phyloP scores from a whole-genome alignment of 306 rosid species.

The Vigna mungo region DNA sequence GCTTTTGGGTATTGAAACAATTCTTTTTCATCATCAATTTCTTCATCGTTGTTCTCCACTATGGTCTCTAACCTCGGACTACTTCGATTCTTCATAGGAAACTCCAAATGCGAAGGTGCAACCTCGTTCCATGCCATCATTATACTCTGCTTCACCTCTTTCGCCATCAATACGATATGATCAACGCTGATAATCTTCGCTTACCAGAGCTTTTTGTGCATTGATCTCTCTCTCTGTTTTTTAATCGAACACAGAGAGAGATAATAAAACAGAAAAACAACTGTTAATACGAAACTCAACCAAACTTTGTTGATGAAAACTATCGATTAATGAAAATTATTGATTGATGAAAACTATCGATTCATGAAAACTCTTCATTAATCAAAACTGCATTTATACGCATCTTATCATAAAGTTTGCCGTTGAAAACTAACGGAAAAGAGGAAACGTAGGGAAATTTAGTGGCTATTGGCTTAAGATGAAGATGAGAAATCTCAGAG shows the following conservation, averaged over 20 bases:
- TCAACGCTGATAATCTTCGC: background rate
- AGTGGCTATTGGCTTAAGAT: too few relatives aligned
- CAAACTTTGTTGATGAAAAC: too few relatives aligned
- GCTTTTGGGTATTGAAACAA: background rate
- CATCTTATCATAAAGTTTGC: background rate
- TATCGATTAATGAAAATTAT: too few relatives aligned
- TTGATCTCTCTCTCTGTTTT: slow-evolving; percentile 40
- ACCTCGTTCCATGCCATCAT: slow-evolving; percentile 65
- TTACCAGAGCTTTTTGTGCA: slow-evolving; percentile 17
- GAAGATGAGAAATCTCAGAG: too few relatives aligned
- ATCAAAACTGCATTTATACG: too few relatives aligned
- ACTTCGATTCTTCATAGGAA: slow-evolving; percentile 46
- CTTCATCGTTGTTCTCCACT: slow-evolving; percentile 54
- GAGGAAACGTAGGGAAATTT: background rate
- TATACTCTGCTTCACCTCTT: slow-evolving; percentile 28
- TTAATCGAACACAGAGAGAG: slow-evolving; percentile 43
- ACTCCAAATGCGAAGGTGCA: slow-evolving; percentile 58
- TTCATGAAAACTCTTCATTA: too few relatives aligned
- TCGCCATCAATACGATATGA: slow-evolving; percentile 43
- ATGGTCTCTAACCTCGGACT: slow-evolving; percentile 62
- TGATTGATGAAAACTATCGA: too few relatives aligned
- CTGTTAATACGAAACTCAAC: too few relatives aligned
- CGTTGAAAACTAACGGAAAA: slow-evolving; percentile 14
- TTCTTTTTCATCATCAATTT: slow-evolving; percentile 38
- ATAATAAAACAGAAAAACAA: too few relatives aligned